Base-by-base conservation (phyloP, 768 basidiomycete species). In the Rhodotorula paludigena region DNA sequence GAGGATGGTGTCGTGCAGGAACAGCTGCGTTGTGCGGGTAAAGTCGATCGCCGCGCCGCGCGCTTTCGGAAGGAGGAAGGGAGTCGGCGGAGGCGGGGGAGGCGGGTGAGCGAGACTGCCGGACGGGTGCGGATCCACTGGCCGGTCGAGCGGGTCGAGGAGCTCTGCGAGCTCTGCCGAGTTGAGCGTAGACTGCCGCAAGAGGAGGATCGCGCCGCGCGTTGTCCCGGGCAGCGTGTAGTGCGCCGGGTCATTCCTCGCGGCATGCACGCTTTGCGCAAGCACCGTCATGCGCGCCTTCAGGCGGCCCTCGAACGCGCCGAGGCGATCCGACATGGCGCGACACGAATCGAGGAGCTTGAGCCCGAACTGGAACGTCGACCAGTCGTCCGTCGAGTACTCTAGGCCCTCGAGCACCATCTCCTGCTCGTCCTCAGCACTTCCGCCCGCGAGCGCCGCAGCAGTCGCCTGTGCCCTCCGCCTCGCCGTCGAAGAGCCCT, bases 371-470 rank as follows among this genome's bases (percentile, higher is more conserved):
- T 96, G 93, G 64, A 97, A 91, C 36, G 85, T 82, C 4, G 85
- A 83, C 90, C 92, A 96, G 78, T 98, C 93, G 63, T 90, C 86
- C 7, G 86, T 80, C 4, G 89, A 87, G 75, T 96, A 97, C 78
- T 98, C 90, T 30, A 82, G 67, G 30, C 82, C 81, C 36, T 80
- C 78, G 42, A 92, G 81, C 57, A 91, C 90, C 52, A 79, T 64
- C 57, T 80, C 78, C 61, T 79, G 78, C 44, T 68, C 67, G 33
- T 63, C 62, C 66, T 81, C 80, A 78, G 62, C n/a, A 60, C 55
- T 39, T 42, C 60, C 32, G 10, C 54, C 45, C 30, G 36, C 55
- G 54, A 74, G 72, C 3, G 73, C 64, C 8, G 73, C 77, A 45
- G 80, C 84, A 82, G 15, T 81, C 80, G 21, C 36, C 54, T 63